Evolutionary conservation across 2,329 filamentous ascomycete genomes (phyloP).

Genomic region (Fusarium proliferatum): DNA sequence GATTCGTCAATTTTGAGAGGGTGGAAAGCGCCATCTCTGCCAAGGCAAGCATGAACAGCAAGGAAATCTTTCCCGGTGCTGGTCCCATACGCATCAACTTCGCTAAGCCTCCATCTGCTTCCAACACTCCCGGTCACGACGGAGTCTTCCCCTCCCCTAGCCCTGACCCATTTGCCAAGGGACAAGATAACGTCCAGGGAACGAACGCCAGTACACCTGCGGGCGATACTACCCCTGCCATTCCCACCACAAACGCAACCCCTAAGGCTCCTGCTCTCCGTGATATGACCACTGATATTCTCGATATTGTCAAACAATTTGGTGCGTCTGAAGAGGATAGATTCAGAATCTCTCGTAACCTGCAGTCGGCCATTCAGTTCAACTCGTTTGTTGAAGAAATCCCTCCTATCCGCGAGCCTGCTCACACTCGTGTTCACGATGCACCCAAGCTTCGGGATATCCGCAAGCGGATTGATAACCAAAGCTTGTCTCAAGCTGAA

Average conservation of each 20-base stretch:
- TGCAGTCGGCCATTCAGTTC: slow-evolving; percentile 82
- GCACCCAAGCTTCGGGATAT: slow-evolving; percentile 95
- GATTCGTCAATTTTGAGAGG: slow-evolving; percentile 96
- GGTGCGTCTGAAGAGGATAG: slow-evolving; percentile 85
- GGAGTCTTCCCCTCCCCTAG: slow-evolving; percentile 91
- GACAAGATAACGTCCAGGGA: slow-evolving; percentile 57
- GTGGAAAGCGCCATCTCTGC: slow-evolving; percentile 91
- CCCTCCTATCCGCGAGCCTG: slow-evolving; percentile 87
- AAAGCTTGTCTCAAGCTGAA: slow-evolving; percentile 83
- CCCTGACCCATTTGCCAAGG: slow-evolving; percentile 81
- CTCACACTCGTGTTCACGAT: slow-evolving; percentile 89
- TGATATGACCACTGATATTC: slow-evolving; percentile 85
- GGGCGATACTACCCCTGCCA: slow-evolving; percentile 52
- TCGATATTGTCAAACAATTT: slow-evolving; percentile 88
- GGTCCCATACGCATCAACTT: slow-evolving; percentile 96
- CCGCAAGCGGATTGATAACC: slow-evolving; percentile 96
- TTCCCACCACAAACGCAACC: slow-evolving; percentile 53
- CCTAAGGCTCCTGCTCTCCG: slow-evolving; percentile 77
- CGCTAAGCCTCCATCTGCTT: slow-evolving; percentile 92
- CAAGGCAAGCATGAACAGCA: slow-evolving; percentile 89
- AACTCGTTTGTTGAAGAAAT: slow-evolving; percentile 83
- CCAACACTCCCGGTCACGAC: slow-evolving; percentile 88
- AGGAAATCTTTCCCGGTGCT: slow-evolving; percentile 97
- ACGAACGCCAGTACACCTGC: slow-evolving; percentile 44
- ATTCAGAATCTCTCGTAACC: slow-evolving; percentile 74